Base-by-base conservation (phyloP, 441 rosid genomes). In the Biscutella laevigata region DNA sequence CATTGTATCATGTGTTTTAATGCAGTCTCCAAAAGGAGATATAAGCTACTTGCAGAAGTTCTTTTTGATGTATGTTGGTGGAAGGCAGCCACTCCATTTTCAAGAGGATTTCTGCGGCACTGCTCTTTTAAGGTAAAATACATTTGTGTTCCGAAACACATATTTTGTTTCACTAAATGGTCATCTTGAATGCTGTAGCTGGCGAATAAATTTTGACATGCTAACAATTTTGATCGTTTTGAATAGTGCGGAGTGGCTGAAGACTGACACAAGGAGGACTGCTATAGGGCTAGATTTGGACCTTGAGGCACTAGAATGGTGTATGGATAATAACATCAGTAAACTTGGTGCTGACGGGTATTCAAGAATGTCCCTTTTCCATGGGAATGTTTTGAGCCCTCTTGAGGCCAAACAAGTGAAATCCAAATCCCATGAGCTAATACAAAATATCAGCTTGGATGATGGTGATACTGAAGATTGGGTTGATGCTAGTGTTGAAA, bases 91-190 rank as follows among this genome's bases (percentile, higher is more conserved):
- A 27, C 83, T 84, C 16, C 95, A 83, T 75, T 72, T 86, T 11
- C 95, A 89, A 71, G 94, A 89, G 68, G 95, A 89, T 71, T 89
- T 89, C 67, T 89, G 95, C 46, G 97, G 97, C 58, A 86, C 91
- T 68, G 95, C 95, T 62, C 81, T 89, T 55, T 76, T 89, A 15
- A 76, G 94, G 97, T 83, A 71, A 17, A 17, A 17, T 17, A 17
- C 20, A 17, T 17, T 1, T 17, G 1, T 17, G 3, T 17, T 3
- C 1, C 20, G 20, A 17, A 16, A 24, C 15, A 9, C 24, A 34
- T 7, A 34, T 12, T 49, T n/a, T 19, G 38, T 25, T 52, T 54
- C 21, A 17, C 19, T 7, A 28, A 27, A 22, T 38, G 47, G 6
- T 35, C 10, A 50, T 53, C 47, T 37, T 54, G 16, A 36, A 36